Percentiles rank a stretch among this genome's conserved stretches.
These are phyloP conservation scores for Pseudozyma tsukubaensis DNA, from an alignment of 1,284 basidiomycete species.

Conservation along the genomic window DNA sequence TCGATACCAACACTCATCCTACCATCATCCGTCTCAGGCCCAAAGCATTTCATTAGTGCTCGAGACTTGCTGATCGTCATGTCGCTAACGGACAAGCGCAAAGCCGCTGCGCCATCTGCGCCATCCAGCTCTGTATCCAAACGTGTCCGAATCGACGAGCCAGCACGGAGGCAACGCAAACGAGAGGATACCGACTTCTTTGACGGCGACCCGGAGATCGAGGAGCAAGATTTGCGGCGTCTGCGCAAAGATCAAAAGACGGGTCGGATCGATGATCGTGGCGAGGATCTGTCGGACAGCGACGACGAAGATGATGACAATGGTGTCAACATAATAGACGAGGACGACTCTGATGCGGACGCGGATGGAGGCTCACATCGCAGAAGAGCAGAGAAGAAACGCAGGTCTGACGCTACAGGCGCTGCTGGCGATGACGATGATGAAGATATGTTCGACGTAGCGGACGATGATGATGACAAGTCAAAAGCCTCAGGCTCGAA, in stretches of 20 bases:
- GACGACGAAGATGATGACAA: constrained; percentile 39
- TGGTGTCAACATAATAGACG: constrained; percentile 65
- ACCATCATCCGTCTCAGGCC: too few relatives aligned
- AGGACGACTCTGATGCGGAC: constrained; percentile 80
- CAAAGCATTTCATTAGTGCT: neutral
- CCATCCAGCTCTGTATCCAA: constrained; percentile 21
- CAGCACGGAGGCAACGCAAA: constrained; percentile 21
- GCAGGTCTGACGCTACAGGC: constrained; percentile 69
- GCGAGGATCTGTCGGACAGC: constrained; percentile 83
- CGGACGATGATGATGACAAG: constrained; percentile 30
- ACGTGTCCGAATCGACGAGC: constrained; percentile 38
- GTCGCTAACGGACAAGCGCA: constrained; percentile 36
- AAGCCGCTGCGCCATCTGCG: constrained; percentile 4
- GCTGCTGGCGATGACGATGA: constrained; percentile 68
- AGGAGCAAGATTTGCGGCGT: constrained; percentile 57
- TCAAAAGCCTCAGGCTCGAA: constrained; percentile 2
- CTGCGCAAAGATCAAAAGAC: constrained; percentile 57
- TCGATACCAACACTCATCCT: too few relatives aligned
- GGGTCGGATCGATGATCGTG: constrained; percentile 78
- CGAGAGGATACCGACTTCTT: constrained; percentile 36
- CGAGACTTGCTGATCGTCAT: neutral
- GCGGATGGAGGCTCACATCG: constrained; percentile 69
- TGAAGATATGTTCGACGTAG: constrained; percentile 86
- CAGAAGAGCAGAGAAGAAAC: constrained; percentile 70
- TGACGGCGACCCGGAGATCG: constrained; percentile 61